Evolutionary conservation across 1,284 basidiomycete genomes (phyloP).

Genomic region (Sporisorium scitamineum): DNA sequence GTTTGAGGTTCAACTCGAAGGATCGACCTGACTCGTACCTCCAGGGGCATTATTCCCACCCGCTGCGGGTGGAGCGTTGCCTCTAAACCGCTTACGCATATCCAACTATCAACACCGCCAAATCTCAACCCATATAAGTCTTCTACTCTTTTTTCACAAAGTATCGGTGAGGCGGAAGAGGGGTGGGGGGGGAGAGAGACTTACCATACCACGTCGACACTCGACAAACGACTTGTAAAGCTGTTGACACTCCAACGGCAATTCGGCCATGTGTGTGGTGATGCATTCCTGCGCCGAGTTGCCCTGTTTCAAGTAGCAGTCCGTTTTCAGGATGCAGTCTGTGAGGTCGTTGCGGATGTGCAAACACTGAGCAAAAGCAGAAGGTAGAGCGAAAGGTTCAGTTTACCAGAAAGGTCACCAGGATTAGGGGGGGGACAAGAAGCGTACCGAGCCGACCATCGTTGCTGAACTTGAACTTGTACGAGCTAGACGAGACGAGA

Average conservation of each 20-base stretch:
- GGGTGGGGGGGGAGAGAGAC: slow-evolving; percentile 4
- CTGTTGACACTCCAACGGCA: slow-evolving; percentile 58
- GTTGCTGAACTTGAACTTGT: neutral
- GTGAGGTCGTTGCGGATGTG: slow-evolving; percentile 56
- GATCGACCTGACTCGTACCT: slow-evolving; percentile 43
- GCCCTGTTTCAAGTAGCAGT: slow-evolving; percentile 52
- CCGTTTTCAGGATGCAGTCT: slow-evolving; percentile 50
- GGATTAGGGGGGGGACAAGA: neutral
- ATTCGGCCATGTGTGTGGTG: slow-evolving; percentile 47
- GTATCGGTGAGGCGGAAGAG: no score
- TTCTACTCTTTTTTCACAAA: neutral
- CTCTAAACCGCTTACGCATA: slow-evolving; percentile 58
- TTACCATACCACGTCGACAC: slow-evolving; percentile 57
- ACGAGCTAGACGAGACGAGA: no score
- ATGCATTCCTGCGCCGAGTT: slow-evolving; percentile 56
- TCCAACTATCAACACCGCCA: slow-evolving; percentile 45
- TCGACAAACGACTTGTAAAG: slow-evolving; percentile 60
- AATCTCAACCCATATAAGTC: no score
- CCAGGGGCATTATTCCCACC: slow-evolving; percentile 43
- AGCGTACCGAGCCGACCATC: slow-evolving; percentile 44
- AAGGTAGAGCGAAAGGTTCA: neutral
- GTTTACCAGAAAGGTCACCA: neutral
- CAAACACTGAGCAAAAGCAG: slow-evolving; percentile 47
- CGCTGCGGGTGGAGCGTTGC: slow-evolving; percentile 50
- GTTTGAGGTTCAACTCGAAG: slow-evolving; percentile 6